Conservation (phyloP, 169 alveolate genomes). For the Plasmodium cynomolgi region DNA sequence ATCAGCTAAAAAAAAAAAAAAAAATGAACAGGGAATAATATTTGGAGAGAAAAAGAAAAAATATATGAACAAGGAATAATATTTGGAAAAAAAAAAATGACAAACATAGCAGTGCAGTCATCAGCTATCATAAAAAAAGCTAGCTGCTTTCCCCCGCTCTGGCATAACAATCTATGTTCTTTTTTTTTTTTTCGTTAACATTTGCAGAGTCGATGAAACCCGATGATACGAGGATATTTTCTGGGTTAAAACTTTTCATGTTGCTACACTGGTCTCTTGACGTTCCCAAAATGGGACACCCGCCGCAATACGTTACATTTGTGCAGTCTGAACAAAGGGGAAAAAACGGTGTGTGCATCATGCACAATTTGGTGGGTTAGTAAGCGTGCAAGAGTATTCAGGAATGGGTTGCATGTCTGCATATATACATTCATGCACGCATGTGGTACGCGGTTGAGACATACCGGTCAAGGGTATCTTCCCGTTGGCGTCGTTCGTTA, state of each 20-base stretch:
- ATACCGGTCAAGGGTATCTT: slow-evolving; percentile 48
- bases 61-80: neutral
- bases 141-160: neutral
- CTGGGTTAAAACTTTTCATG: slow-evolving; percentile 41
- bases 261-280: slow-evolving; percentile 56
- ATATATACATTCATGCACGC: neutral
- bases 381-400: neutral
- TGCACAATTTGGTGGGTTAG: neutral
- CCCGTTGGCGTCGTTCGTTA: slow-evolving; percentile 25
- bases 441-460: neutral
- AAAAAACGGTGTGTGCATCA: neutral
- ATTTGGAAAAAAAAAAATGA: neutral
- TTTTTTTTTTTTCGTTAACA: slow-evolving; percentile 37
- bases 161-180: neutral
- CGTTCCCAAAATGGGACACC: slow-evolving; percentile 24
- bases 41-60: neutral
- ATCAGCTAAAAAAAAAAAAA: slow-evolving; percentile 18
- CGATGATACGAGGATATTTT: slow-evolving; percentile 35
- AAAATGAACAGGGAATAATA: slow-evolving; percentile 10
- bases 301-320: slow-evolving; percentile 60
- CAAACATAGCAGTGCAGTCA: neutral
- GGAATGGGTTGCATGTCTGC: neutral
- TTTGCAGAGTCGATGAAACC: slow-evolving; percentile 43
- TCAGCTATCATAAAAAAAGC: neutral
- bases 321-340: slow-evolving; percentile 44